phyloP scores from a whole-genome alignment of 2,329 filamentous ascomycete species.

The Sporothrix schenckii region DNA sequence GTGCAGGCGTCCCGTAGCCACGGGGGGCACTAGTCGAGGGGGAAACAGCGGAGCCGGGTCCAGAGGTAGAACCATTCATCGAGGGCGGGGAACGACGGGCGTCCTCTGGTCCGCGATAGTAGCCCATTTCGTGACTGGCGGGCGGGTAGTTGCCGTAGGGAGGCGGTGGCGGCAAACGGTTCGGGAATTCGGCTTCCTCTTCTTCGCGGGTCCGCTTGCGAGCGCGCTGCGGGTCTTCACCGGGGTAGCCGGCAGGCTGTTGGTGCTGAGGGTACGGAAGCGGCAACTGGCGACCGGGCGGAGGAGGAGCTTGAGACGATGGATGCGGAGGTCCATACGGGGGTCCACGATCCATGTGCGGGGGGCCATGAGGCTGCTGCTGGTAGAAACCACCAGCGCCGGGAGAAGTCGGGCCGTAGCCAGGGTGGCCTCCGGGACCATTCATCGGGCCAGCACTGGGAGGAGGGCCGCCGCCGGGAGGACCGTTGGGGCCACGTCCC shows the following conservation, averaged over 20 bases:
- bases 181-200: slow-evolving; percentile 33
- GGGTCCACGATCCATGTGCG: slow-evolving; percentile 26
- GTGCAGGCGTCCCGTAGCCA: slow-evolving; percentile 44
- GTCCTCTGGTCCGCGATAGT: slow-evolving; percentile 33
- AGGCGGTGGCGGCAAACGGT: slow-evolving; percentile 33
- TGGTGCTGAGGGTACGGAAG: slow-evolving; percentile 38
- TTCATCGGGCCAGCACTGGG: slow-evolving; percentile 32
- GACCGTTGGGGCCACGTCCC: slow-evolving; percentile 33
- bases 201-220: slow-evolving; percentile 34
- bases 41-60: slow-evolving; percentile 45
- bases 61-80: slow-evolving; percentile 29
- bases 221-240: slow-evolving; percentile 31
- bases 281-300: slow-evolving; percentile 45
- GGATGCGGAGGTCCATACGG: slow-evolving; percentile 28
- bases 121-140: slow-evolving; percentile 24
- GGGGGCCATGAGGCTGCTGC: slow-evolving; percentile 1
- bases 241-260: slow-evolving; percentile 26
- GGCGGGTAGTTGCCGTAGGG: slow-evolving; percentile 22
- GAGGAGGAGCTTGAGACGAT: slow-evolving; percentile 24
- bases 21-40: slow-evolving; percentile 44
- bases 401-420: slow-evolving; percentile 38
- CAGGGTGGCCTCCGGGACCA: slow-evolving; percentile 28
- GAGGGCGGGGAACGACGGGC: slow-evolving; percentile 34
- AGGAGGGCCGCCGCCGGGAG: slow-evolving; percentile 32
- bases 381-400: slow-evolving; percentile 32